Base-by-base conservation (phyloP, 2,329 filamentous ascomycete species). In the Dryadomyces quercivorus region DNA sequence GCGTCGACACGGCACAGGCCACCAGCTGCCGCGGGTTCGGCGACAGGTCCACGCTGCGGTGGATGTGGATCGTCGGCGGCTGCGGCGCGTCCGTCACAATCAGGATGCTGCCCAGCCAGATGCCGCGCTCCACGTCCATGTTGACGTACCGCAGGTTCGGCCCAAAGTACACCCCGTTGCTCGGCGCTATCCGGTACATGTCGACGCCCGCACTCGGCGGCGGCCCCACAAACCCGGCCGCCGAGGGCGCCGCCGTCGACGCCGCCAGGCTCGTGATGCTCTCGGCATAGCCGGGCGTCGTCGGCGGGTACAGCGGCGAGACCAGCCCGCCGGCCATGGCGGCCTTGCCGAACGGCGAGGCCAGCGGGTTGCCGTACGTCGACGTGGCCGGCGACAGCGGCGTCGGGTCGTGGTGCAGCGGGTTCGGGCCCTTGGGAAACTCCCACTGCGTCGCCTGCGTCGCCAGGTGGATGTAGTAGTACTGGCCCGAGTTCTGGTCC, bases 371-470 rank as follows among this genome's bases (percentile, higher is more conserved):
- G 57, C 84, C 85, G 61, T 88, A 90, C 0, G 84, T 85, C 51
- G 84, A 88, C 6, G 82, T 81, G 1, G 85, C 85, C 0, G 92
- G 92, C 7, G 92, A 96, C 55, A 96, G 72, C 0, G 92, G 92
- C 16, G 82, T 76, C 15, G 86, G 79, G 57, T 94, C 90, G 59
- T 95, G 80, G 59, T 88, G 87, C 53, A 96, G 76, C 1, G 92
- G 92, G 22, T 89, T 95, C 0, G 91, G 91, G 0, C 92, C 92
- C 70, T 96, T 97, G 31, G 93, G 93, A 61, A 97, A 97, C 64
- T 98, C 93, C 93, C 93, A 98, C 66, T 98, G 93, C 0, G 93
- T 98, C 2, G 91, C 89, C 66, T 97, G 93, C 0, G 88, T 91
- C 1, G 91, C 87, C 34, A 98, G 77, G 67, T 98, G 93, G 57